Base-by-base conservation (phyloP, 257 asterid species). In the Lycium ferocissimum region DNA sequence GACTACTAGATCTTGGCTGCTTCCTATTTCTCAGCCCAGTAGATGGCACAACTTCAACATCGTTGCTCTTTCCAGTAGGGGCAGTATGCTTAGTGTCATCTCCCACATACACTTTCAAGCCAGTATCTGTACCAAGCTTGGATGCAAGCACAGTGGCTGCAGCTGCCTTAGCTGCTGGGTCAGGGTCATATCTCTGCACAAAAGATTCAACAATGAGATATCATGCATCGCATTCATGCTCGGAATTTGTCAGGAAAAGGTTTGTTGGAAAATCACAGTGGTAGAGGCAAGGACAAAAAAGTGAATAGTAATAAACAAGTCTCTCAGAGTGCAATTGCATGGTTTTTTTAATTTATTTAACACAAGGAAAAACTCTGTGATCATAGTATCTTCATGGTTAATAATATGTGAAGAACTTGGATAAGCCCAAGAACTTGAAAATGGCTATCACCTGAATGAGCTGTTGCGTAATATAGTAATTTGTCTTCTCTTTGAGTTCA, bases 111-210 rank as follows among this genome's bases (percentile, higher is more conserved):
- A 95, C 86, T 81, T 92, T 95, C 86, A 95, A 81, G 79, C 97
- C 97, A 85, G 95, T 92, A 88, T 95, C 95, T 37, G 93, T 86
- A 82, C 97, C 97, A 86, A 95, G 78, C 91, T 93, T 95, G 63
- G 97, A 90, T 51, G 97, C 97, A 72, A 95, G 93, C 37, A 92
- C 93, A 43, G 93, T 86, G 79, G 97, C 97, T 51, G 97, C 97
- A 69, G 97, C 97, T 37, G 97, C 97, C 92, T 95, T 95, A 53
- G 97, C 95, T 81, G 97, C 97, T 85, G 97, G 98, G 86, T 95
- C 98, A 20, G 94, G 89, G 87, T 95, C 97, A 13, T 95, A 93
- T 89, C 95, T 92, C 98, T 93, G 92, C 86, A 83, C 86, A 81
- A 82, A 88, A 37, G 80, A 69, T 62, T 85, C 88, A 65, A 90